Percentiles rank a stretch among this genome's conserved stretches.
Evolutionary conservation across 2,329 filamentous ascomycete genomes (phyloP).

Genomic region (Aspergillus glaucus): DNA sequence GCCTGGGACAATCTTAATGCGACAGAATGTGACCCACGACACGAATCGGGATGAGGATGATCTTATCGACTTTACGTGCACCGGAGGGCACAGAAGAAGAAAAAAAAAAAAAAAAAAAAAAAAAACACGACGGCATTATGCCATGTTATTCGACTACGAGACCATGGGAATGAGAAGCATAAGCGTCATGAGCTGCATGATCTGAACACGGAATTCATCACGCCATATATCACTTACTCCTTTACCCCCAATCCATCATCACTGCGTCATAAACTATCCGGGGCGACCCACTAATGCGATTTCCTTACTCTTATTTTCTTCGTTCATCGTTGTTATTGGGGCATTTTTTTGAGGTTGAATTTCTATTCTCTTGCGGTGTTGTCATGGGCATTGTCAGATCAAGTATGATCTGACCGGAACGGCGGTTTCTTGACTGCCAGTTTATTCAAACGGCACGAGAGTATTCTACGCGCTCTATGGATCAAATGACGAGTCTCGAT

Average conservation of each 20-base stretch:
- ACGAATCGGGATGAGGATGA: no score
- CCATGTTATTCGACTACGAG: conserved; percentile 17
- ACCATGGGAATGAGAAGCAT: conserved; percentile 24
- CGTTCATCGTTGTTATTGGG: neutral
- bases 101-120: neutral
- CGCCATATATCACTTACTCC: conserved; percentile 4
- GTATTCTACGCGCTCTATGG: neutral
- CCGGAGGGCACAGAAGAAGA: neutral
- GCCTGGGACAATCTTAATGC: no score
- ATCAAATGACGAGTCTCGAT: neutral
- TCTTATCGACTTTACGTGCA: no score
- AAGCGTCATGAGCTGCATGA: conserved; percentile 29
- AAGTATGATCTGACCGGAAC: neutral
- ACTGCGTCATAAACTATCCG: conserved; percentile 27
- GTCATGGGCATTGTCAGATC: neutral
- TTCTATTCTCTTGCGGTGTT: neutral
- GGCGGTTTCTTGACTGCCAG: neutral
- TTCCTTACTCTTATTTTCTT: conserved; percentile 11
- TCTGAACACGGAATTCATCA: conserved; percentile 15
- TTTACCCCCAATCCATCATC: conserved; percentile 11
- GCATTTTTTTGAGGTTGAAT: conserved; percentile 2
- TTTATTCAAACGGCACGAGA: neutral
- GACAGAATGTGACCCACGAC: no score
- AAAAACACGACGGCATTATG: conserved; percentile 1
- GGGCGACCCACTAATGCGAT: conserved; percentile 30